phyloP scores from a whole-genome alignment of 441 rosid species.

The Heliophila coronopifolia region DNA sequence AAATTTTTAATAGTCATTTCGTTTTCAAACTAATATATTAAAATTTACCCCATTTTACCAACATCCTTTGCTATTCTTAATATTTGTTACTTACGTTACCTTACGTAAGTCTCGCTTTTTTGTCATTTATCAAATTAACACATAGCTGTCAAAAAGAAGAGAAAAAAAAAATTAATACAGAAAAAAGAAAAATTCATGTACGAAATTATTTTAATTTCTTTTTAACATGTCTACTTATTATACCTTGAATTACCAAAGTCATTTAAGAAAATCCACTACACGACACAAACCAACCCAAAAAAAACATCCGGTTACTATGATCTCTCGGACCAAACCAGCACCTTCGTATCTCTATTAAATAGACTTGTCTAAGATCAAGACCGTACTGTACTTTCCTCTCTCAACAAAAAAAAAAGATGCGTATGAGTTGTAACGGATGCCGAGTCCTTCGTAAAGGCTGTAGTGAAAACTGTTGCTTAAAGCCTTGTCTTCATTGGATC shows the following conservation, averaged over 20 bases:
- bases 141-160: too few relatives aligned
- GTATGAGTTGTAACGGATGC: constrained; percentile 77
- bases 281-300: constrained; percentile 5
- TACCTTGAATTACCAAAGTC: not conserved
- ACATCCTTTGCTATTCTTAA: too few relatives aligned
- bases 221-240: too few relatives aligned
- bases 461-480: constrained; percentile 56
- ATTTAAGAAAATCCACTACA: not conserved
- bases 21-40: too few relatives aligned
- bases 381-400: constrained; percentile 9
- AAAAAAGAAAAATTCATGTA: too few relatives aligned
- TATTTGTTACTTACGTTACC: too few relatives aligned
- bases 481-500: constrained; percentile 71
- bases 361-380: constrained; percentile 5
- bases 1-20: too few relatives aligned
- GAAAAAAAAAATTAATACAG: too few relatives aligned
- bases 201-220: too few relatives aligned
- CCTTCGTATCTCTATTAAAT: constrained; percentile 1
- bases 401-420: constrained; percentile 32
- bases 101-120: too few relatives aligned
- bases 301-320: constrained; percentile 9
- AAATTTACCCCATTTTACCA: too few relatives aligned
- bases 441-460: constrained; percentile 72
- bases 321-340: constrained; percentile 24
- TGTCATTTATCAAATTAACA: too few relatives aligned